Conservation (phyloP, 2,329 filamentous ascomycete genomes). For the Beauveria caledonica region DNA sequence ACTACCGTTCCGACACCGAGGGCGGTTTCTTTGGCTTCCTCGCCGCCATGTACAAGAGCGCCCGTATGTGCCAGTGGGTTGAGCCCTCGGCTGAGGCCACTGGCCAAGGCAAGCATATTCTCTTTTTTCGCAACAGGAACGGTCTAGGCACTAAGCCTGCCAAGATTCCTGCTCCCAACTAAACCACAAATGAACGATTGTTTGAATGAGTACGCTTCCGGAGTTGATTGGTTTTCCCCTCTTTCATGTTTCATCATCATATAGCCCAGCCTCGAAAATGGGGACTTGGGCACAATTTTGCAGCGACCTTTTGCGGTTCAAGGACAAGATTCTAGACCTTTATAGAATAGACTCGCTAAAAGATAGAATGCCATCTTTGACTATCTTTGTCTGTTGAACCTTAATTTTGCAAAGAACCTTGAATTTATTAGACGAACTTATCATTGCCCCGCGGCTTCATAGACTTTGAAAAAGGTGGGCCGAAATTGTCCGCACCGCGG, state of each 20-base stretch:
- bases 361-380: background rate
- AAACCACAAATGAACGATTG: background rate
- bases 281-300: background rate
- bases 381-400: background rate
- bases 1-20: constrained; percentile 79
- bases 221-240: background rate
- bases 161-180: constrained; percentile 6
- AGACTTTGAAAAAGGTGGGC: no score
- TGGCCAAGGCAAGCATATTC: constrained; percentile 73
- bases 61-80: constrained; percentile 92
- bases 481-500: no score
- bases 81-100: constrained; percentile 78
- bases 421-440: no score
- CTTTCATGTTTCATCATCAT: constrained; percentile 1
- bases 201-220: background rate
- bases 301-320: constrained; percentile 1
- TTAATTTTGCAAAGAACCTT: background rate
- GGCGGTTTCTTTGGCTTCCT: constrained; percentile 79
- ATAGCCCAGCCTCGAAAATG: background rate
- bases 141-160: constrained; percentile 57
- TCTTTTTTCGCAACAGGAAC: constrained; percentile 96
- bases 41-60: constrained; percentile 68
- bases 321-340: background rate
- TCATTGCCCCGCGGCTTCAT: no score
- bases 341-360: constrained; percentile 5